Evolutionary conservation across 352 stramenopile genomes (phyloP), one percentile per base, ranked within the genome.

Genomic region (Aphanomyces invadans): DNA sequence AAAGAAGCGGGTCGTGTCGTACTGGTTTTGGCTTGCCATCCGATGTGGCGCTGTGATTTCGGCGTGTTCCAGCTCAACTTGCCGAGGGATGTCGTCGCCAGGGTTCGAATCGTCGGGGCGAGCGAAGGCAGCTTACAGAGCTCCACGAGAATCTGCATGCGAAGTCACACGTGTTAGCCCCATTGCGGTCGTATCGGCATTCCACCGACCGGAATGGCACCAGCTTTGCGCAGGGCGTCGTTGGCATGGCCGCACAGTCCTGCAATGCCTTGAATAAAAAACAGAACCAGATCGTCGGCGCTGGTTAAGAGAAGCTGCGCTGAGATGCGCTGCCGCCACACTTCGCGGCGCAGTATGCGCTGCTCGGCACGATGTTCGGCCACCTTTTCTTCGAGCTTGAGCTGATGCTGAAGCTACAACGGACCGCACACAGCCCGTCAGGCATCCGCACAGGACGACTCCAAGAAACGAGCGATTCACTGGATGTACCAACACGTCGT

Each of bases 31-130:
- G 83, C 83, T 31, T 78, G 73, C 81, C 81, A 90, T 0, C 83
- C 83, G 1, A 92, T 38, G 0, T 75, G 72, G 4, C 83, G 73
- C 1, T 71, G 69, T 0, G 83, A 88, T 2, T 71, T 70, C 53
- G 89, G 88, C 17, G 77, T 68, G 71, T 92, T 89, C 83, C 83
- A 92, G 12, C 73, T 73, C 28, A 92, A 39, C 31, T 78, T 71
- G 4, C 81, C 83, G 0, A 92, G 70, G 5, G 83, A 78, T 36
- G 70, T 73, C 25, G 80, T 73, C 31, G 77, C 84, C 12, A 86
- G 79, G 10, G 69, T 71, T 53, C 74, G 73, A 26, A 92, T 66
- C 0, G 29, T 21, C 2, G 57, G 44, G 28, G 89, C 74, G 3
- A 57, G 70, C 9, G 70, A 77, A 46, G 86, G 75, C 15, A 74